These are phyloP conservation scores for Cercospora zeina DNA, from an alignment of 2,329 filamentous ascomycete genomes.

Conservation along the genomic window DNA sequence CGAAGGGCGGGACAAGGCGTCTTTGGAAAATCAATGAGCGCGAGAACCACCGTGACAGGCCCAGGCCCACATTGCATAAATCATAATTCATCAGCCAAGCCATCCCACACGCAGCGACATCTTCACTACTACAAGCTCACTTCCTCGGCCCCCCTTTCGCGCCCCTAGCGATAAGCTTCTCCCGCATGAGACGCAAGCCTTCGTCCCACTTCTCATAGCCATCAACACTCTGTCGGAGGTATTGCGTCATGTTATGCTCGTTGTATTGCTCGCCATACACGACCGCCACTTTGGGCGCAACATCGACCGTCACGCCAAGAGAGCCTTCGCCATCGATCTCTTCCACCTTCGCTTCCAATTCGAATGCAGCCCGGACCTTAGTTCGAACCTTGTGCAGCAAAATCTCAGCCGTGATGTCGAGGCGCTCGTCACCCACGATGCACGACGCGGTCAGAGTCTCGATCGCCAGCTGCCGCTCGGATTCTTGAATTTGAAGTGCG, in stretches of 20 bases:
- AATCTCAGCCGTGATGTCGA: slow-evolving; percentile 62
- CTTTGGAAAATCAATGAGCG: background rate
- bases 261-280: slow-evolving; percentile 80
- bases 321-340: slow-evolving; percentile 50
- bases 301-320: slow-evolving; percentile 53
- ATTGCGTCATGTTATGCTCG: slow-evolving; percentile 71
- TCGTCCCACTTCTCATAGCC: slow-evolving; percentile 45
- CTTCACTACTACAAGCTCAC: background rate
- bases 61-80: slow-evolving; percentile 2
- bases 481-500: slow-evolving; percentile 59
- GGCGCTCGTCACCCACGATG: slow-evolving; percentile 64
- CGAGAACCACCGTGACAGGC: background rate
- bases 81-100: slow-evolving; percentile 7
- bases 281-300: slow-evolving; percentile 55
- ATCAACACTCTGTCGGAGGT: slow-evolving; percentile 58
- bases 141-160: slow-evolving; percentile 42
- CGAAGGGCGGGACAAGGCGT: background rate
- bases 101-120: background rate
- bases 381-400: slow-evolving; percentile 66
- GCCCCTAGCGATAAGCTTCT: slow-evolving; percentile 48
- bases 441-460: slow-evolving; percentile 65
- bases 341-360: slow-evolving; percentile 49
- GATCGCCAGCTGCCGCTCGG: slow-evolving; percentile 62
- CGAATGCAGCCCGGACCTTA: slow-evolving; percentile 65
- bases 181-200: slow-evolving; percentile 48